These are phyloP conservation scores for Reticulascus tulasneorum DNA, from an alignment of 2,329 filamentous ascomycete species.

Conservation along the genomic window DNA sequence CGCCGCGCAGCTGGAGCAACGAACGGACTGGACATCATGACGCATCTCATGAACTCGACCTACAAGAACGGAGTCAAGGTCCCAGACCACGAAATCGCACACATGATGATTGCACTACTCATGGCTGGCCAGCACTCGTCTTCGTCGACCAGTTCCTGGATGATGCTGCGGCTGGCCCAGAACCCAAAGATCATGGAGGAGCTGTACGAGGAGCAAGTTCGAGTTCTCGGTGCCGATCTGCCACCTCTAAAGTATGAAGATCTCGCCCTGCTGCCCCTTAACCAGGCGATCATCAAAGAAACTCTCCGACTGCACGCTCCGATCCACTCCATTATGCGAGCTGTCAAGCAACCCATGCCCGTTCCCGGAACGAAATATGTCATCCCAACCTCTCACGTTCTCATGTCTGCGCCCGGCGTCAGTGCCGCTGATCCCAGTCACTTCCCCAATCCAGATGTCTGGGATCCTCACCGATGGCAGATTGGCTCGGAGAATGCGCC, in stretches of 20 bases:
- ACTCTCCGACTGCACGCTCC: conserved; percentile 87
- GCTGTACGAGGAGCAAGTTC: conserved; percentile 76
- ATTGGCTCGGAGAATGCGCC: conserved; percentile 55
- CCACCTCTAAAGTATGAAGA: conserved; percentile 73
- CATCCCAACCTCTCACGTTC: conserved; percentile 73
- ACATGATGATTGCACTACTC: conserved; percentile 91
- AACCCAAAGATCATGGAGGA: conserved; percentile 76
- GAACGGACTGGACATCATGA: conserved; percentile 74
- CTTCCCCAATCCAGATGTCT: conserved; percentile 78
- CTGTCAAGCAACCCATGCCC: conserved; percentile 83
- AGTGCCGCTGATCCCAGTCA: conserved; percentile 66
- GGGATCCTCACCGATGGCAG: conserved; percentile 93
- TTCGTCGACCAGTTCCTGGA: conserved; percentile 80
- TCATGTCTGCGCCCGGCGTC: conserved; percentile 83
- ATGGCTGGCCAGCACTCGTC: conserved; percentile 93
- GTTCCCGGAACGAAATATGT: conserved; percentile 79
- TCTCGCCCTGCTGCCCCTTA: conserved; percentile 73
- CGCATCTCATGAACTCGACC: conserved; percentile 78
- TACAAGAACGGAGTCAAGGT: conserved; percentile 80
- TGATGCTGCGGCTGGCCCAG: conserved; percentile 74
- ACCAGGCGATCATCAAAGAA: conserved; percentile 84
- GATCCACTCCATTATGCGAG: conserved; percentile 92
- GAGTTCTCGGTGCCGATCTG: conserved; percentile 68
- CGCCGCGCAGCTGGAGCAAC: conserved; percentile 52
- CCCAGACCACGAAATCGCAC: conserved; percentile 80